Evolutionary conservation across 208 protist genomes (phyloP).

Genomic region (Leishmania amazonensis): DNA sequence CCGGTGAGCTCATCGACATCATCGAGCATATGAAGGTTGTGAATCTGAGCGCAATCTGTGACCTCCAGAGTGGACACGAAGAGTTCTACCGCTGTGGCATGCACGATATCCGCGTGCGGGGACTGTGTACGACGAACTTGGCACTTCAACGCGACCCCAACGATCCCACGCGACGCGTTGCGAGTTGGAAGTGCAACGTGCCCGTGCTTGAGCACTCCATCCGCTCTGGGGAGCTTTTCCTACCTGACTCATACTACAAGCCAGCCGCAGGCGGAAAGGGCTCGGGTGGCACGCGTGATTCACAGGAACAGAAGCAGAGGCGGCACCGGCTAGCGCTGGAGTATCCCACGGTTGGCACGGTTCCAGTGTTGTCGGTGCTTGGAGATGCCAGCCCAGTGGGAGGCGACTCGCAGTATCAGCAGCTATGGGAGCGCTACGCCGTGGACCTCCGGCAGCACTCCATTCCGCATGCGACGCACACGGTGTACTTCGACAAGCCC

Average conservation of each 20-base stretch:
- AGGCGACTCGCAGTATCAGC: slow-evolving; percentile 9
- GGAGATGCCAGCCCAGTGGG: slow-evolving; percentile 55
- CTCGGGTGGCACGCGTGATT: background rate
- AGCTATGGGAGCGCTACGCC: slow-evolving; percentile 40
- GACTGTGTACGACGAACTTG: slow-evolving; percentile 61
- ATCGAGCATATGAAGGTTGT: slow-evolving; percentile 50
- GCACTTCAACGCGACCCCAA: slow-evolving; percentile 23
- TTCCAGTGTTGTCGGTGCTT: slow-evolving; percentile 58
- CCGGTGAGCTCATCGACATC: slow-evolving; percentile 34
- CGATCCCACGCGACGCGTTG: slow-evolving; percentile 9
- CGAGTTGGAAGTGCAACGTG: slow-evolving; percentile 56
- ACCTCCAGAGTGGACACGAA: slow-evolving; percentile 48
- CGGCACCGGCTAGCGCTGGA: background rate
- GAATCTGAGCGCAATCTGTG: slow-evolving; percentile 32
- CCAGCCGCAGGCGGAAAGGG: background rate
- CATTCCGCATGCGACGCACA: slow-evolving; percentile 54
- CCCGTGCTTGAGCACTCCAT: slow-evolving; percentile 48
- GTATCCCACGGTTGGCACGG: slow-evolving; percentile 7
- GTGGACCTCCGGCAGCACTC: slow-evolving; percentile 41
- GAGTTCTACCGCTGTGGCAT: slow-evolving; percentile 64
- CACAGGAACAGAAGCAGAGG: background rate
- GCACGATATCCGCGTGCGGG: slow-evolving; percentile 38
- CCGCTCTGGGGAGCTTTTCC: slow-evolving; percentile 41
- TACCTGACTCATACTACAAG: slow-evolving; percentile 29
- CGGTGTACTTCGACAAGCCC: slow-evolving; percentile 60